Evolutionary conservation across 768 basidiomycete species (phyloP).

Genomic region (Xerocomus brunneocitrinus): DNA sequence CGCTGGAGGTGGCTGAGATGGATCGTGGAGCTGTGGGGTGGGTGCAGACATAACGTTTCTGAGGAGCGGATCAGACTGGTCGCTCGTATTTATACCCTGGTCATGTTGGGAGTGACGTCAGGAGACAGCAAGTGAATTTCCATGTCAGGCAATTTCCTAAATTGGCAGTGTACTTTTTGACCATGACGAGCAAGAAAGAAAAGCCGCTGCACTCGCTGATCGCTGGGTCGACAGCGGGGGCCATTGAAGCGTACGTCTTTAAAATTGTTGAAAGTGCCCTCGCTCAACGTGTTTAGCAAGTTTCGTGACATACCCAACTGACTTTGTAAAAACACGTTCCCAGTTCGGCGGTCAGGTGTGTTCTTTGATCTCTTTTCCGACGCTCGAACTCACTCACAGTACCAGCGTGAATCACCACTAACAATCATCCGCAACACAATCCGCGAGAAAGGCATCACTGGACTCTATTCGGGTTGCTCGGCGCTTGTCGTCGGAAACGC

Average conservation of each 20-base stretch:
- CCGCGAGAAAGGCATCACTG: slow-evolving; percentile 66
- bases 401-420: slow-evolving; percentile 63
- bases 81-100: slow-evolving; percentile 14
- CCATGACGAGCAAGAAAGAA: slow-evolving; percentile 59
- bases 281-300: slow-evolving; percentile 44
- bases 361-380: background rate
- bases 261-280: background rate
- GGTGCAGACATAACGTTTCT: slow-evolving; percentile 21
- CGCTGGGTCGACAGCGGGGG: slow-evolving; percentile 90
- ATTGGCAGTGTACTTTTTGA: background rate
- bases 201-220: slow-evolving; percentile 83
- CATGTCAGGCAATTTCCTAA: slow-evolving; percentile 2
- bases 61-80: background rate
- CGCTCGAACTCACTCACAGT: background rate
- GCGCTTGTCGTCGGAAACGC: slow-evolving; percentile 91
- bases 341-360: slow-evolving; percentile 82
- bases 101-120: slow-evolving; percentile 11
- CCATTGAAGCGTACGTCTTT: slow-evolving; percentile 79
- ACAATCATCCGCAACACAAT: slow-evolving; percentile 73
- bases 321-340: slow-evolving; percentile 90
- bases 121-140: background rate
- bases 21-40: slow-evolving; percentile 37
- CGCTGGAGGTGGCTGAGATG: slow-evolving; percentile 46
- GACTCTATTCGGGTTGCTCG: slow-evolving; percentile 90
- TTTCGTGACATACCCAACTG: slow-evolving; percentile 83